Evolutionary conservation across 176 grass and related monocot species (phyloP).

Genomic region (Musa schizocarpa): DNA sequence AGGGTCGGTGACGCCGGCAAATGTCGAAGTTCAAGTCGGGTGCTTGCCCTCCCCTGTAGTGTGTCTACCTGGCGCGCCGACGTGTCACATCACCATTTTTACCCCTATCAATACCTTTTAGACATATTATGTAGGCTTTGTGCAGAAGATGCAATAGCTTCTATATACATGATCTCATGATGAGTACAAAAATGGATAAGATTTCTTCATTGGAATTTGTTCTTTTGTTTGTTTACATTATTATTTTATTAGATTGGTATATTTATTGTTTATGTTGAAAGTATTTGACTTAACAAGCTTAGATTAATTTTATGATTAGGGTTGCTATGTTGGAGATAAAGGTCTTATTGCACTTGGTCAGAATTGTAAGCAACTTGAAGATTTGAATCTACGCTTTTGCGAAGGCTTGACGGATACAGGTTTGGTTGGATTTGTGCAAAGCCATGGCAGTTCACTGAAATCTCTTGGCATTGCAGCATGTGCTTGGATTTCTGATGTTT

Average conservation of each 20-base stretch:
- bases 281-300: conserved; percentile 5
- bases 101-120: no score
- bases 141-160: no score
- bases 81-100: no score
- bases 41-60: no score
- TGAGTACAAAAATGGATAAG: no score
- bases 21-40: no score
- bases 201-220: no score
- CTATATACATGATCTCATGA: no score
- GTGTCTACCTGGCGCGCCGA: no score
- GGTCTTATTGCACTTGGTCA: conserved; percentile 69
- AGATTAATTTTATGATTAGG: conserved; percentile 31
- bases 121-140: no score
- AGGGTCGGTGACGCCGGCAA: no score
- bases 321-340: conserved; percentile 80
- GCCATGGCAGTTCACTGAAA: conserved; percentile 41
- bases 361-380: conserved; percentile 57
- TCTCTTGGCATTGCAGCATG: conserved; percentile 50
- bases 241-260: not conserved
- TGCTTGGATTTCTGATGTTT: conserved; percentile 66
- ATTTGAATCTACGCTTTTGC: conserved; percentile 54
- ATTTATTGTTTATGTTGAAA: not conserved
- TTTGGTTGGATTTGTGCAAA: conserved; percentile 57
- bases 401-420: conserved; percentile 66
- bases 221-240: no score